A percentile compares a stretch with the other conserved stretches of the same genome.
Evolutionary conservation across 2,329 filamentous ascomycete species (phyloP).

Genomic region (Magnaporthiopsis rhizophila): DNA sequence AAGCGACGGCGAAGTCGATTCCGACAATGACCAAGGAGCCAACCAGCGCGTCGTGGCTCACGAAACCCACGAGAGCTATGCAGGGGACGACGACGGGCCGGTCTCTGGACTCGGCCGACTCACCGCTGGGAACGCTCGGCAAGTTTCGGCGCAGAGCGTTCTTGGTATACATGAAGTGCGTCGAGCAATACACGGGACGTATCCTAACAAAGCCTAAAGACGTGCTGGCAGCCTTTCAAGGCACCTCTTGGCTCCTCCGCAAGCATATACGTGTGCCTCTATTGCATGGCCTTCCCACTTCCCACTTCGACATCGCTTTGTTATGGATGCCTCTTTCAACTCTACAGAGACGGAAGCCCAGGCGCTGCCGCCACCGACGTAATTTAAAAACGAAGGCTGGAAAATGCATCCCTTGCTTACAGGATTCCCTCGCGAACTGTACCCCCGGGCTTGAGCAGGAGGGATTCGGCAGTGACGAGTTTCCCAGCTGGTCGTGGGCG

Average conservation of each 20-base stretch:
- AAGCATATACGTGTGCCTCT: slow-evolving; percentile 17
- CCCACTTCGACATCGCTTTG: slow-evolving; percentile 26
- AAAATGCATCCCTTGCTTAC: neutral
- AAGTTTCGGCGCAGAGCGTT: slow-evolving; percentile 19
- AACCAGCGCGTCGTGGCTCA: too few species aligned
- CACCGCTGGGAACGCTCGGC: slow-evolving; percentile 19
- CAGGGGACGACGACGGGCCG: slow-evolving; percentile 10
- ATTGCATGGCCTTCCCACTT: slow-evolving; percentile 22
- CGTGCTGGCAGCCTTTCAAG: slow-evolving; percentile 25
- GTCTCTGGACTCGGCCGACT: slow-evolving; percentile 22
- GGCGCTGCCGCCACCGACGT: neutral
- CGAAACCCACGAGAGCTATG: too few species aligned
- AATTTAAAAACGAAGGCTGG: too few species aligned
- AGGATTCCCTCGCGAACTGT: neutral
- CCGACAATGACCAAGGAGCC: too few species aligned
- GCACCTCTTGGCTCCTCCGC: slow-evolving; percentile 20
- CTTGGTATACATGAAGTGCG: slow-evolving; percentile 23
- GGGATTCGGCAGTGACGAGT: slow-evolving; percentile 11
- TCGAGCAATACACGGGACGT: slow-evolving; percentile 22
- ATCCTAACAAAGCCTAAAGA: slow-evolving; percentile 19
- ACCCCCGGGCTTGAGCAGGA: neutral
- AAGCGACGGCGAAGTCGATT: too few species aligned
- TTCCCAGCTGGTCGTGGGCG: slow-evolving; percentile 28
- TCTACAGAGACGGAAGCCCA: neutral
- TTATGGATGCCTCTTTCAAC: slow-evolving; percentile 20